Percentiles rank a stretch among this genome's conserved stretches.
phyloP scores from a whole-genome alignment of 192 early-diverging fungal species.

The Coemansia sp. region DNA sequence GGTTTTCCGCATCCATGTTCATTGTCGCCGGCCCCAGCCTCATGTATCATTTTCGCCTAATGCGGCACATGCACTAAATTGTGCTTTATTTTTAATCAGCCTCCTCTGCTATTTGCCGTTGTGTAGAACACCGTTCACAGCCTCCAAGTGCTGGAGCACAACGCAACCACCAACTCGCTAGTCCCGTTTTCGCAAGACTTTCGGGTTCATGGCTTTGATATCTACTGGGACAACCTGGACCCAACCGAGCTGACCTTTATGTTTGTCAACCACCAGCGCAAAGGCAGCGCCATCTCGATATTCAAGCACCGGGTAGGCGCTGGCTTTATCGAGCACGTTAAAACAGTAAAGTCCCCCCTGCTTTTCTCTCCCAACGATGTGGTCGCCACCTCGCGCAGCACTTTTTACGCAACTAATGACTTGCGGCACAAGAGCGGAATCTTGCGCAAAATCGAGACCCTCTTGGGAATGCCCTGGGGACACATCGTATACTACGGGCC shows the following conservation, averaged over 20 bases:
- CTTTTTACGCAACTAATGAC: slow-evolving; percentile 65
- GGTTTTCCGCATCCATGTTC: neutral
- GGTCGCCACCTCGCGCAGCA: slow-evolving; percentile 50
- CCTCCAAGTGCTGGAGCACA: slow-evolving; percentile 40
- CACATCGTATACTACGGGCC: slow-evolving; percentile 34
- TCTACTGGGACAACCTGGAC: slow-evolving; percentile 45
- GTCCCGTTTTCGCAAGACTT: slow-evolving; percentile 41
- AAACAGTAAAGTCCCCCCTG: slow-evolving; percentile 56
- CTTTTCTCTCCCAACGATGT: slow-evolving; percentile 60
- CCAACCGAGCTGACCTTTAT: slow-evolving; percentile 56
- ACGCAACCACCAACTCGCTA: slow-evolving; percentile 20
- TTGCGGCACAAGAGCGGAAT: slow-evolving; percentile 14
- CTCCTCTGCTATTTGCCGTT: neutral
- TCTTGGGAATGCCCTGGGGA: slow-evolving; percentile 52
- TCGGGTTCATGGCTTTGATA: slow-evolving; percentile 57
- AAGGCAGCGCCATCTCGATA: slow-evolving; percentile 56
- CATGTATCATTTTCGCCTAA: neutral
- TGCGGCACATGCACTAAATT: neutral
- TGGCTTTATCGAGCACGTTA: slow-evolving; percentile 39
- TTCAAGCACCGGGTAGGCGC: slow-evolving; percentile 54
- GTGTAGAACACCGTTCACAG: slow-evolving; percentile 47
- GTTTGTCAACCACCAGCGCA: slow-evolving; percentile 59
- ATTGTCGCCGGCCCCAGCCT: neutral
- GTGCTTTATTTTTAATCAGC: neutral
- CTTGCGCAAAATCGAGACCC: slow-evolving; percentile 47